phyloP scores from a whole-genome alignment of 805 yeast species.

The Cyberlindnera maritima region DNA sequence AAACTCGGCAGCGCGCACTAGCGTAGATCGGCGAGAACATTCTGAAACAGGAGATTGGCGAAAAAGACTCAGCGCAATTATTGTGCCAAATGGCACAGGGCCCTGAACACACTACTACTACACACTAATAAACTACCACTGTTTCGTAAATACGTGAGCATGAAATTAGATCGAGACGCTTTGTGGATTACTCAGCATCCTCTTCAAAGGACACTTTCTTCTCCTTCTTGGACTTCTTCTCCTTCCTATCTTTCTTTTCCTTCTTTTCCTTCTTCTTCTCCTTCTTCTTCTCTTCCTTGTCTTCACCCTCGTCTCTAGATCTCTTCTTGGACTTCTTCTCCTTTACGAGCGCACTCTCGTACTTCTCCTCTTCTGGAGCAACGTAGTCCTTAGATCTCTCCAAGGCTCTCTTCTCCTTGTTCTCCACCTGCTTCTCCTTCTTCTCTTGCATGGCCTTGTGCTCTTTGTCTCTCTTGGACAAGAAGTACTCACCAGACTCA shows the following conservation, averaged over 20 bases:
- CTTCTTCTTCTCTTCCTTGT: conserved; percentile 29
- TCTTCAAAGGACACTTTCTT: conserved; percentile 30
- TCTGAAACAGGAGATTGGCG: neutral
- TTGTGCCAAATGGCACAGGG: neutral
- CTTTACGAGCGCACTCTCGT: conserved; percentile 39
- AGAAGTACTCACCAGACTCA: conserved; percentile 97
- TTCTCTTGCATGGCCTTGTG: conserved; percentile 69
- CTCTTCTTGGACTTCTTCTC: conserved; percentile 32
- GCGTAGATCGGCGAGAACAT: neutral
- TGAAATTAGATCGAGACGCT: no score
- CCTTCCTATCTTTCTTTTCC: conserved; percentile 28
- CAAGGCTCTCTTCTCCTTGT: conserved; percentile 57
- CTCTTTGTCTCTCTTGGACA: conserved; percentile 81
- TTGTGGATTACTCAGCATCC: neutral
- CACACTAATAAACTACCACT: no score
- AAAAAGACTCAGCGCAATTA: neutral
- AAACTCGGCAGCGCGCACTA: no score
- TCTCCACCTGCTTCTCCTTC: conserved; percentile 73
- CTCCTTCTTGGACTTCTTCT: conserved; percentile 27
- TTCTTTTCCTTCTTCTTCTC: conserved; percentile 30
- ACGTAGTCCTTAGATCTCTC: conserved; percentile 77
- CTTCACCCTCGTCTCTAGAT: conserved; percentile 29
- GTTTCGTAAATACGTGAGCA: no score
- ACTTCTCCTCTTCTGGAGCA: conserved; percentile 78
- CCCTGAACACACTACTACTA: no score